Conservation (phyloP, 768 basidiomycete species). For the Russula sp. region DNA sequence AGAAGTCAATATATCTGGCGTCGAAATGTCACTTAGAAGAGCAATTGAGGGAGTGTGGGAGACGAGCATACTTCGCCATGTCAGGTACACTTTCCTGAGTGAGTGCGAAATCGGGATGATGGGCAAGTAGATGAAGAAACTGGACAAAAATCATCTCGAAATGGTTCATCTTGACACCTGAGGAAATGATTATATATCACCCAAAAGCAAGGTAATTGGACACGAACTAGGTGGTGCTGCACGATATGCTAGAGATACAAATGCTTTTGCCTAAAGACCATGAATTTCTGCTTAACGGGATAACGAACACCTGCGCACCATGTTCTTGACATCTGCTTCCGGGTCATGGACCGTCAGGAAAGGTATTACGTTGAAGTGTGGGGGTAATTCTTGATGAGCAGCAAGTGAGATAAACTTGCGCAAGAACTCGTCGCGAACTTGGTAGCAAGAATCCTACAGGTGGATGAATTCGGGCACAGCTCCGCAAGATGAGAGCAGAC, state of each 20-base stretch:
- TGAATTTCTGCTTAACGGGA: not conserved
- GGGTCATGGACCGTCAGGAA: constrained; percentile 91
- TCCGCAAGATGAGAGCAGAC: constrained; percentile 33
- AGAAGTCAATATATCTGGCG: constrained; percentile 84
- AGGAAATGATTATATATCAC: not conserved
- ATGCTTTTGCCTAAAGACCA: constrained; percentile 8
- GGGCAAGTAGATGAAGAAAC: constrained; percentile 79
- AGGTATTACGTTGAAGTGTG: constrained; percentile 74
- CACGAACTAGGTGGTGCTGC: constrained; percentile 8
- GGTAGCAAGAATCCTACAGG: constrained; percentile 75
- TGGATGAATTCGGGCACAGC: not conserved
- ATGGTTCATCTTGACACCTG: constrained; percentile 52
- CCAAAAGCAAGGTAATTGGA: not conserved
- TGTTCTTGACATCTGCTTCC: constrained; percentile 64
- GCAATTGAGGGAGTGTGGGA: not conserved
- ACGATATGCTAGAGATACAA: constrained; percentile 19
- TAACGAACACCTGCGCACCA: constrained; percentile 37
- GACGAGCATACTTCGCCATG: constrained; percentile 63
- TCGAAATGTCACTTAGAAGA: constrained; percentile 3
- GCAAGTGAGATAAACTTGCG: constrained; percentile 63
- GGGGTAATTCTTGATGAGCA: constrained; percentile 53
- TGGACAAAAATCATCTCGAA: constrained; percentile 83
- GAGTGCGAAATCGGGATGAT: constrained; percentile 86
- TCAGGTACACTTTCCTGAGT: constrained; percentile 63
- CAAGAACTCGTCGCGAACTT: constrained; percentile 75